Evolutionary conservation across 1,139 yeast genomes (phyloP).

Genomic region (Kodamaea ohmeri): DNA sequence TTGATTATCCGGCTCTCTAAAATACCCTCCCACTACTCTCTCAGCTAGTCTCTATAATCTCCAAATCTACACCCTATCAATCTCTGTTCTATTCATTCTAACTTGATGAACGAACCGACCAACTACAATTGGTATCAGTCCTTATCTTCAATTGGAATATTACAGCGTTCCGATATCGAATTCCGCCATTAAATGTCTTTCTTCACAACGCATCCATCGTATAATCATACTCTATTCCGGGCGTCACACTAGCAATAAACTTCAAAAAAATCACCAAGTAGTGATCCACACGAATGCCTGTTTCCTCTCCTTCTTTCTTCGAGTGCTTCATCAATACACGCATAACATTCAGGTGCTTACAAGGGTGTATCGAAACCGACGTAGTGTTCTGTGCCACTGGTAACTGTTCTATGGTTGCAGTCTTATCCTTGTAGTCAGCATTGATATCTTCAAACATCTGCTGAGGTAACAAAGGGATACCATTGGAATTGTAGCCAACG

Average conservation of each 20-base stretch:
- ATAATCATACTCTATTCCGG: constrained; percentile 95
- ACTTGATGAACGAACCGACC: no score
- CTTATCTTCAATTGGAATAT: no score
- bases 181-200: background rate
- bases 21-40: no score
- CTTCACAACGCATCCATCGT: constrained; percentile 81
- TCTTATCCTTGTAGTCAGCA: constrained; percentile 87
- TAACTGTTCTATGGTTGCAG: constrained; percentile 91
- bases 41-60: no score
- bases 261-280: constrained; percentile 84
- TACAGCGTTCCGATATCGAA: background rate
- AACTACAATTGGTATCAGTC: no score
- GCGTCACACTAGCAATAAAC: constrained; percentile 94
- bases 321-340: constrained; percentile 69
- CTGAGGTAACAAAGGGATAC: constrained; percentile 80
- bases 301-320: constrained; percentile 21
- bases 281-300: constrained; percentile 76
- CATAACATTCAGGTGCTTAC: constrained; percentile 95
- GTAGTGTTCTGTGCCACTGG: constrained; percentile 81
- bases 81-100: no score
- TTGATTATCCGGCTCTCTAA: no score
- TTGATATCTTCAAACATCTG: constrained; percentile 95
- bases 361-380: constrained; percentile 92
- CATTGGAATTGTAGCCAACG: constrained; percentile 81
- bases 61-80: no score